Percentiles rank a stretch among this genome's conserved stretches.
phyloP scores from a whole-genome alignment of 768 basidiomycete species.

The Phaeolepiota aurea region DNA sequence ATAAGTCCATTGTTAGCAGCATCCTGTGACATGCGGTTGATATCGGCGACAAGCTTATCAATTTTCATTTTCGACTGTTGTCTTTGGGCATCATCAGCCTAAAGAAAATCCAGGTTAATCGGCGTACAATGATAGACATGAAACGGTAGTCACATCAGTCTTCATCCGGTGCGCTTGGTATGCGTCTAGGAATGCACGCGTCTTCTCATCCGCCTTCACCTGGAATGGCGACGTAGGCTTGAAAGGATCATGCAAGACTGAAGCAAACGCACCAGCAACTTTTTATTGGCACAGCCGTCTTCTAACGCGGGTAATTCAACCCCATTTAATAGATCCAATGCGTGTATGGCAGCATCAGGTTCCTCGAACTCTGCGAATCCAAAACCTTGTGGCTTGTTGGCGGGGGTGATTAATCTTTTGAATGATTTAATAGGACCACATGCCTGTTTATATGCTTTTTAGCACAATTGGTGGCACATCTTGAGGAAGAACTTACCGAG shows the following conservation, averaged over 20 bases:
- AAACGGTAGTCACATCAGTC: constrained; percentile 57
- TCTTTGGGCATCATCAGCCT: constrained; percentile 66
- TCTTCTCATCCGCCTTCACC: constrained; percentile 98
- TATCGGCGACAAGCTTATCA: constrained; percentile 58
- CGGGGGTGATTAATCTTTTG: constrained; percentile 87
- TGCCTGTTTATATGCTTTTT: constrained; percentile 39
- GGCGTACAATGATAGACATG: constrained; percentile 1
- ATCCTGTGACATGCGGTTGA: constrained; percentile 66
- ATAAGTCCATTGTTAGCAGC: constrained; percentile 66
- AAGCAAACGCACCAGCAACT: constrained; percentile 49
- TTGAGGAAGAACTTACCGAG: constrained; percentile 38
- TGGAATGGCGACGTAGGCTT: constrained; percentile 36
- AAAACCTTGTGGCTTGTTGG: constrained; percentile 92
- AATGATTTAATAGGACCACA: constrained; percentile 87
- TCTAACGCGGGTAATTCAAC: constrained; percentile 45
- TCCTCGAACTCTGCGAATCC: constrained; percentile 97
- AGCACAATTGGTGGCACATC: constrained; percentile 1
- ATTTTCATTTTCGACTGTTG: constrained; percentile 60
- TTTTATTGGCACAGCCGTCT: constrained; percentile 46
- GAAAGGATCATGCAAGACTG: constrained; percentile 30
- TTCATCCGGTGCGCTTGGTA: constrained; percentile 73
- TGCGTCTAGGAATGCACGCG: constrained; percentile 77
- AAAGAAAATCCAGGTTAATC: constrained; percentile 3
- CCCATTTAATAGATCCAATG: constrained; percentile 37
- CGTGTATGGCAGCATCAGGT: constrained; percentile 83